phyloP scores from a whole-genome alignment of 768 basidiomycete genomes.

The Serendipita sp. region DNA sequence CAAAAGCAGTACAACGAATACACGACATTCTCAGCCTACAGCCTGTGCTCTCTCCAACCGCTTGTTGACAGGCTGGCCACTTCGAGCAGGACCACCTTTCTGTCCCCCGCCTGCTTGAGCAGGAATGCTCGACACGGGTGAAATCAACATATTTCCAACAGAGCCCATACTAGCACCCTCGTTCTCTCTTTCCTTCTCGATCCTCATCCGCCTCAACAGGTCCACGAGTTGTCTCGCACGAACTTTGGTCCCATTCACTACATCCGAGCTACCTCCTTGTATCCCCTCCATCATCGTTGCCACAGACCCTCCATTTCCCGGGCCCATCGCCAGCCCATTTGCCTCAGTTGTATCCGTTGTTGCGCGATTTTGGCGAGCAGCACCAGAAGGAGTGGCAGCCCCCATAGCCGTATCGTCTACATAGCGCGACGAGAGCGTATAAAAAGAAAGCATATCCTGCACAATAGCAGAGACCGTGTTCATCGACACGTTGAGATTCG shows the following conservation, averaged over 20 bases:
- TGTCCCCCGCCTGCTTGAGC: not conserved
- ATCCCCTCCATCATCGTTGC: constrained; percentile 14
- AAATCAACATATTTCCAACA: not conserved
- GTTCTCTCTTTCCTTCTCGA: constrained; percentile 38
- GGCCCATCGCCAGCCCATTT: constrained; percentile 3
- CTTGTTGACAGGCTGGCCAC: constrained; percentile 1
- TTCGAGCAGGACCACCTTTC: not conserved
- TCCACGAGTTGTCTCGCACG: constrained; percentile 28
- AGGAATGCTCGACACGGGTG: not conserved
- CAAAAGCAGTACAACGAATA: not conserved
- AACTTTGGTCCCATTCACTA: constrained; percentile 12
- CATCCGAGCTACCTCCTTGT: constrained; percentile 14
- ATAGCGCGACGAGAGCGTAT: constrained; percentile 78
- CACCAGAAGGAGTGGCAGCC: constrained; percentile 20
- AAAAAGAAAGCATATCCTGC: constrained; percentile 82
- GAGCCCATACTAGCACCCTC: not conserved
- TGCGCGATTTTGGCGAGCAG: constrained; percentile 10
- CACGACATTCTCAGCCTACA: not conserved
- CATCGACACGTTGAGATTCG: constrained; percentile 72
- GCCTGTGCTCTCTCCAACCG: not conserved
- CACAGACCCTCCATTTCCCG: not conserved
- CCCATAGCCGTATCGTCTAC: constrained; percentile 35
- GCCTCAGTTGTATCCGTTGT: constrained; percentile 12
- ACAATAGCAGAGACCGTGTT: constrained; percentile 66
- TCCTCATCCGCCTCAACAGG: constrained; percentile 51